Base-by-base conservation (phyloP, 1,139 yeast genomes). In the Blastobotrys arbuscula region DNA sequence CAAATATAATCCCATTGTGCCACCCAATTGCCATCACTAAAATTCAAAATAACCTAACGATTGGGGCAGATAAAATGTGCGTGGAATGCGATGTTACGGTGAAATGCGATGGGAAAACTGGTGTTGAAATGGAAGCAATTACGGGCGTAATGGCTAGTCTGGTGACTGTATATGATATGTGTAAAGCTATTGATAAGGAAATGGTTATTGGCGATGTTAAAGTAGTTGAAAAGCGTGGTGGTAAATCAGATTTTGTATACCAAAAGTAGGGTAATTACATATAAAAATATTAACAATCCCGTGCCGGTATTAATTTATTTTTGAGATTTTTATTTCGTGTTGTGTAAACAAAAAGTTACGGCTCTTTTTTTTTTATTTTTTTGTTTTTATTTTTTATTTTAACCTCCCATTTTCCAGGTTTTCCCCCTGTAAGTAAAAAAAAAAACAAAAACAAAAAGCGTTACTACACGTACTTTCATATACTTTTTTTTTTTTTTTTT, bases 51-150 rank as follows among this genome's bases (percentile, higher is more conserved):
- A 58, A 61, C 8, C 53, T 51, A 20, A 45, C 53, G 2, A 63
- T 74, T 5, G 53, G 56, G 42, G n/a, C n/a, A n/a, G n/a, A 12
- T 28, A 28, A 28, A 24, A 24, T 7, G 3, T 3, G 10, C 4
- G 66, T 62, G 12, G 51, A 53, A 23, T 65, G 75, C 47, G 13
- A 28, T 28, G 31, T 28, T 28, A 61, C 63, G 0, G 79, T 73
- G 1, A 67, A 68, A 34, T 74, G 78, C 52, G 63, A 64, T 7
- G 79, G 78, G 10, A 67, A 70, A 48, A 76, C 80, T 0, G 80
- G 80, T 0, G 79, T 76, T 12, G 80, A 76, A 54, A 76, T 76
- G 79, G 80, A 76, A 55, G 79, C 80, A 0, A 51, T 76, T 23
- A 63, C 69, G 1, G 79, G 79, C 0, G 73, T 68, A 8, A 64